These are phyloP conservation scores for Elaeis guineensis DNA, from an alignment of 176 grass and related monocot species.

Conservation along the genomic window DNA sequence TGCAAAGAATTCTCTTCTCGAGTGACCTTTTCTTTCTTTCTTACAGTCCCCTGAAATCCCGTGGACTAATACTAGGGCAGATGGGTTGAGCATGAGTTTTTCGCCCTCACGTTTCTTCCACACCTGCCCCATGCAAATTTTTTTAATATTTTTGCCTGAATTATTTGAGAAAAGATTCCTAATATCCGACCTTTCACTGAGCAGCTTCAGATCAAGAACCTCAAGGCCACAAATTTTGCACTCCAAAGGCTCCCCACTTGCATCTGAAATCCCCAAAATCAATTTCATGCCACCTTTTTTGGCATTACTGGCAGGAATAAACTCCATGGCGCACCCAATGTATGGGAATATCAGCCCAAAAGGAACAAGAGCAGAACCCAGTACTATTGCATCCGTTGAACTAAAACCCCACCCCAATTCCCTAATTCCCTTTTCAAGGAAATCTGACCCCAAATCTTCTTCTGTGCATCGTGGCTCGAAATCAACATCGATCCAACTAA, in stretches of 20 bases:
- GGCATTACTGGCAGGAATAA: not conserved
- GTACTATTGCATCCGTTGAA: slow-evolving; percentile 26
- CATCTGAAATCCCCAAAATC: slow-evolving; percentile 47
- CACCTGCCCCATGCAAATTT: slow-evolving; percentile 50
- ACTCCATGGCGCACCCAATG: slow-evolving; percentile 23
- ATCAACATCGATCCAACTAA: slow-evolving; percentile 40
- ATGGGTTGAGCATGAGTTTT: slow-evolving; percentile 24
- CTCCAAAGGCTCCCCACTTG: slow-evolving; percentile 40
- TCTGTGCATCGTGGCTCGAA: not conserved
- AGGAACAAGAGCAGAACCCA: slow-evolving; percentile 42
- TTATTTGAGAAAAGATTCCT: slow-evolving; percentile 2
- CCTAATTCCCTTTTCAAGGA: slow-evolving; percentile 30
- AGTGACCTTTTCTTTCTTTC: slow-evolving; percentile 23
- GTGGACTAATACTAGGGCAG: slow-evolving; percentile 34
- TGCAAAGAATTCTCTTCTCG: slow-evolving; percentile 37
- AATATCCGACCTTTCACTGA: not conserved
- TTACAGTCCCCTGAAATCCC: slow-evolving; percentile 24
- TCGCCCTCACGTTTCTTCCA: slow-evolving; percentile 26
- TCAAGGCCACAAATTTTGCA: slow-evolving; percentile 50
- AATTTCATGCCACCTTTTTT: slow-evolving; percentile 30
- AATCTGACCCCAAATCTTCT: not conserved
- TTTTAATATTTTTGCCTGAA: slow-evolving; percentile 14
- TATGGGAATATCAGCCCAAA: slow-evolving; percentile 37
- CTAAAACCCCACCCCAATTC: slow-evolving; percentile 48
- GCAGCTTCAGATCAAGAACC: slow-evolving; percentile 26